Evolutionary conservation across 2,329 filamentous ascomycete genomes (phyloP), one percentile per base, ranked within the genome.

Genomic region (Claviceps sp.): DNA sequence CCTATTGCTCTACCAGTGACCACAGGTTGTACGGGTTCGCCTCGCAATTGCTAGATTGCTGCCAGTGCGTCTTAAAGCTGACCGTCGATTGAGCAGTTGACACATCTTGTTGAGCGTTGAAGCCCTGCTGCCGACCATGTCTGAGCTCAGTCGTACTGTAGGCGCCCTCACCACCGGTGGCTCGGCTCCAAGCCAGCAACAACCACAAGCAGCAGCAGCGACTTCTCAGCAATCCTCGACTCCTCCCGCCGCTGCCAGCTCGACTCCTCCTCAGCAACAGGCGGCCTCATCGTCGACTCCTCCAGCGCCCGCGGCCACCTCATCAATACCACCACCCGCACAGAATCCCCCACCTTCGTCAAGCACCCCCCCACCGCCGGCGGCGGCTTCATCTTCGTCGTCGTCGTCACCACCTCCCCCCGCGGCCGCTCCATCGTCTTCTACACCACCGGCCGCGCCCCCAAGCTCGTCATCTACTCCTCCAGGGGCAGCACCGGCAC

Each of bases 51-150:
- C 30, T 34, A 34, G 30, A 22, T 24, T 24, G 24, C 24, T 24
- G 24, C 24, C 24, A 24, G 5, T 24, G 24, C 24, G 5, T 24
- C 24, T 24, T 11, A 4, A 11, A 34, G 30, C 30, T 34, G 8
- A 34, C 30, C 65, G 62, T 61, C 56, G 64, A 50, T 58, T 63
- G 54, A 48, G 56, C 52, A 52, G 51, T 52, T 69, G 65, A 54
- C 65, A 62, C 52, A 47, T 60, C 34, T 34, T 37, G 17, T 37
- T 37, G 40, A 19, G 40, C 38, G 38, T 38, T 44, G 42, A 14
- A 42, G 41, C 26, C 26, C 50, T 39, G 42, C 47, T 24, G 41
- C 24, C 50, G 51, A 49, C 30, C 52, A 54, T 54, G 52, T 44
- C 52, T 39, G 42, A 50, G 22, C 10, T 38, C 19, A 30, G 17